phyloP scores from a whole-genome alignment of 306 rosid genomes.

The Morella rubra region DNA sequence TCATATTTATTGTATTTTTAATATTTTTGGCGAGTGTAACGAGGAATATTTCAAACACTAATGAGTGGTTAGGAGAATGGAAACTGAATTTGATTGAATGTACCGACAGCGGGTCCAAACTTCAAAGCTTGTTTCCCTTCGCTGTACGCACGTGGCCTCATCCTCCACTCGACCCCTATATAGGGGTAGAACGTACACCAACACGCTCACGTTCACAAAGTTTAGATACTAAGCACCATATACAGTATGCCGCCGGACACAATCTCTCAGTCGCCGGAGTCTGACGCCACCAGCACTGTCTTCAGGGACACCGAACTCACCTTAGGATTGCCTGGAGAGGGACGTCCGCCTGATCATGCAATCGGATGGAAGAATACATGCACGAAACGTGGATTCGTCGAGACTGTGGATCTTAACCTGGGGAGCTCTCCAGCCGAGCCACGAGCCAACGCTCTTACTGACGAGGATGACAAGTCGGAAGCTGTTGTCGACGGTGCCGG shows the following conservation, averaged over 20 bases:
- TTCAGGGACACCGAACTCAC: constrained; percentile 38
- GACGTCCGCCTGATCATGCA: background rate
- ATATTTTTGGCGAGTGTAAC: background rate
- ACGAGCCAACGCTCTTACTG: background rate
- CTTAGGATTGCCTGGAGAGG: constrained; percentile 26
- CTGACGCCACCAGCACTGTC: constrained; percentile 7
- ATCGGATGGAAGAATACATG: background rate
- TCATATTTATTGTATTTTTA: background rate
- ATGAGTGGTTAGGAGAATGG: background rate
- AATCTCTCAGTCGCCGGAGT: background rate
- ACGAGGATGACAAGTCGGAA: background rate
- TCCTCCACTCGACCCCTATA: background rate
- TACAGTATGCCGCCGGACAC: background rate
- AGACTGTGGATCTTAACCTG: constrained; percentile 19
- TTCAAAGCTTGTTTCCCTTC: constrained; percentile 17
- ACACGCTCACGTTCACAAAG: background rate
- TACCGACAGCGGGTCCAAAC: constrained; percentile 35
- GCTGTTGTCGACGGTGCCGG: background rate
- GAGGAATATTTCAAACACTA: background rate
- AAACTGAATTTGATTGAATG: constrained; percentile 24
- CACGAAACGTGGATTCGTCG: constrained; percentile 25
- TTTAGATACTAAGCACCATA: no score
- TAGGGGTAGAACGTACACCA: background rate
- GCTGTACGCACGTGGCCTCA: constrained; percentile 24
- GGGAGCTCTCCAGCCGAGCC: background rate